Evolutionary conservation across 2,329 filamentous ascomycete genomes (phyloP).

Genomic region (Penicillium expansum): DNA sequence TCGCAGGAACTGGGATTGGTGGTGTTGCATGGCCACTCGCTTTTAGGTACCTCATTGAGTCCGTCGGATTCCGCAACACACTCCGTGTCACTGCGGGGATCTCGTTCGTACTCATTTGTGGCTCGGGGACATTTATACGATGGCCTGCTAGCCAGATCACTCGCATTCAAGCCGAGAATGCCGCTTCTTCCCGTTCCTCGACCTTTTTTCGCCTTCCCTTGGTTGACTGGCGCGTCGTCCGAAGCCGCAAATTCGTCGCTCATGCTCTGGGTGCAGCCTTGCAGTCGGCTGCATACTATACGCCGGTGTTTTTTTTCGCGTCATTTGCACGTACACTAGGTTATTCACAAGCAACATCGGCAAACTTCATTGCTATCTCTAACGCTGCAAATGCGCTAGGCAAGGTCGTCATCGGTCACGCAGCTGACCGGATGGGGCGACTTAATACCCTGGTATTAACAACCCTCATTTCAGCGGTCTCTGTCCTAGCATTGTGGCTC

Average conservation of each 20-base stretch:
- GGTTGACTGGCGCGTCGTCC: constrained; percentile 36
- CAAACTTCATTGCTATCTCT: constrained; percentile 41
- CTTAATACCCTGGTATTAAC: constrained; percentile 40
- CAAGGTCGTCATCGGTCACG: constrained; percentile 39
- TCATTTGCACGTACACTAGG: constrained; percentile 41
- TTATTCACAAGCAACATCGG: constrained; percentile 35
- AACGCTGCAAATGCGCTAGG: constrained; percentile 42
- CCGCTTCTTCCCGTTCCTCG: constrained; percentile 12
- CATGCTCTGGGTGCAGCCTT: constrained; percentile 37
- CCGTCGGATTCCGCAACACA: constrained; percentile 39
- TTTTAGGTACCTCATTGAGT: constrained; percentile 29
- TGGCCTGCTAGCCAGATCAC: constrained; percentile 26
- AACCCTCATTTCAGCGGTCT: constrained; percentile 28
- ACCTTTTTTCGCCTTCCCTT: constrained; percentile 29
- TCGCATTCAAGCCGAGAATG: constrained; percentile 19
- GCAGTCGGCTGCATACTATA: constrained; percentile 41
- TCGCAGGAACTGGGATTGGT: constrained; percentile 39
- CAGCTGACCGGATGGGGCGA: constrained; percentile 39
- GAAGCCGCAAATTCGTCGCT: constrained; percentile 35
- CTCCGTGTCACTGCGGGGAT: constrained; percentile 36
- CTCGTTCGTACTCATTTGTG: constrained; percentile 29
- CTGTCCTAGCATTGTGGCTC: constrained; percentile 29
- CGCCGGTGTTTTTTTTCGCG: constrained; percentile 41
- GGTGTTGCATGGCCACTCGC: constrained; percentile 39
- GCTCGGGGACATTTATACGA: constrained; percentile 24